Conservation (phyloP, 306 rosid species). For the Prunus kanzakura region DNA sequence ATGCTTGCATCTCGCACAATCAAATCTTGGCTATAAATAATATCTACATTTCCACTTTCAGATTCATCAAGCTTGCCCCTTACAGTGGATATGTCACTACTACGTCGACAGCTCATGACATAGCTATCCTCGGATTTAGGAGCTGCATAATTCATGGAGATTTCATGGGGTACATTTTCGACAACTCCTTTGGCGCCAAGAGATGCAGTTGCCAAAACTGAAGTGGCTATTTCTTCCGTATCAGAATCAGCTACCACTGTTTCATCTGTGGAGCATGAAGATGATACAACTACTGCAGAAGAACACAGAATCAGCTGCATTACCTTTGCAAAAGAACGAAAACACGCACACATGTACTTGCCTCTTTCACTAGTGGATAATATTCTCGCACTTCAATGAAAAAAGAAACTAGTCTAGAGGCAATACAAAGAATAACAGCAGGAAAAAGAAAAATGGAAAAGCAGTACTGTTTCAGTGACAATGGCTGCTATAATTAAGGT, state of each 20-base stretch:
- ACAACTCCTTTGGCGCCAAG: slow-evolving; percentile 24
- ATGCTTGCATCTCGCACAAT: slow-evolving; percentile 51
- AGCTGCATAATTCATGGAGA: slow-evolving; percentile 23
- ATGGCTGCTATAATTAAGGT: not conserved
- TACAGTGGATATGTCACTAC: slow-evolving; percentile 29
- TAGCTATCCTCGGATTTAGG: slow-evolving; percentile 10
- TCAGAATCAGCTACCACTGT: slow-evolving; percentile 89
- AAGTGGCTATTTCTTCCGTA: slow-evolving; percentile 66
- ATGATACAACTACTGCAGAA: slow-evolving; percentile 74
- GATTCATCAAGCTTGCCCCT: slow-evolving; percentile 46
- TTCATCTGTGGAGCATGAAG: slow-evolving; percentile 88
- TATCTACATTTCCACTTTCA: slow-evolving; percentile 47
- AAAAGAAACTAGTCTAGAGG: not conserved
- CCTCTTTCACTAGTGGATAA: not conserved
- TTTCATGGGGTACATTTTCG: slow-evolving; percentile 16
- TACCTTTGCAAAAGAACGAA: not conserved
- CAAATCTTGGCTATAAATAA: slow-evolving; percentile 54
- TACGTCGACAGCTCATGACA: slow-evolving; percentile 29
- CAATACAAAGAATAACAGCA: too few species aligned
- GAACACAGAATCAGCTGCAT: slow-evolving; percentile 18
- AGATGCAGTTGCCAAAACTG: slow-evolving; percentile 36
- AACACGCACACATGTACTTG: not conserved
- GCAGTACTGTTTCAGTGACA: not conserved
- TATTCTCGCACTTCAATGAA: not conserved
- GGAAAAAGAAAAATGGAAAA: not conserved